Conservation (phyloP, 345 rosid species). For the Citrus reticulata region DNA sequence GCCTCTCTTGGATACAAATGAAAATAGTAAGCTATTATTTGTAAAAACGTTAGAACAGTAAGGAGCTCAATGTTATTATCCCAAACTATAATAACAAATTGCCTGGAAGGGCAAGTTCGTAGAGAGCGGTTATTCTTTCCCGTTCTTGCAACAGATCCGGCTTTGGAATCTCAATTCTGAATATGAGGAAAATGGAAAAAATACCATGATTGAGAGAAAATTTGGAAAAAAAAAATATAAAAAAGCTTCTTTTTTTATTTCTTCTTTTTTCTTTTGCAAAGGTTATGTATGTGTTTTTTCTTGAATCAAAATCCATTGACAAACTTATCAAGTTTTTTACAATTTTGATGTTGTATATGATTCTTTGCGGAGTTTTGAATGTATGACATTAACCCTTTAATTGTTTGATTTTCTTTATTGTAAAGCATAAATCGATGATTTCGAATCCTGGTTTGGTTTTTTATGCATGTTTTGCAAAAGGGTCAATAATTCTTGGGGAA, state of each 20-base stretch:
- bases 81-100: neutral
- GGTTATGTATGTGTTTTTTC: neutral
- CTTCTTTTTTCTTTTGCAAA: too few species aligned
- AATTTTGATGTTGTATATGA: neutral
- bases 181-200: neutral
- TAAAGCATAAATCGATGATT: constrained; percentile 40
- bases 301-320: neutral
- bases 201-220: neutral
- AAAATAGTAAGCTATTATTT: too few species aligned
- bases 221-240: too few species aligned
- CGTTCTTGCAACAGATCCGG: neutral
- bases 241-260: too few species aligned
- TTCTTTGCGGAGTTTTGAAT: neutral
- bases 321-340: neutral
- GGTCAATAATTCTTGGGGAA: constrained; percentile 55
- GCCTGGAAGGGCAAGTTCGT: neutral
- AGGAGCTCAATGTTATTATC: neutral
- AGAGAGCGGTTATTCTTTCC: neutral
- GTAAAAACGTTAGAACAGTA: neutral
- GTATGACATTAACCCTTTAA: neutral
- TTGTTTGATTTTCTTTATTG: neutral
- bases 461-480: constrained; percentile 72
- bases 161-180: neutral
- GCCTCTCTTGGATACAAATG: too few species aligned
- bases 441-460: constrained; percentile 51